Base-by-base conservation (phyloP, 2,329 filamentous ascomycete genomes). In the Biscogniauxia sp. region DNA sequence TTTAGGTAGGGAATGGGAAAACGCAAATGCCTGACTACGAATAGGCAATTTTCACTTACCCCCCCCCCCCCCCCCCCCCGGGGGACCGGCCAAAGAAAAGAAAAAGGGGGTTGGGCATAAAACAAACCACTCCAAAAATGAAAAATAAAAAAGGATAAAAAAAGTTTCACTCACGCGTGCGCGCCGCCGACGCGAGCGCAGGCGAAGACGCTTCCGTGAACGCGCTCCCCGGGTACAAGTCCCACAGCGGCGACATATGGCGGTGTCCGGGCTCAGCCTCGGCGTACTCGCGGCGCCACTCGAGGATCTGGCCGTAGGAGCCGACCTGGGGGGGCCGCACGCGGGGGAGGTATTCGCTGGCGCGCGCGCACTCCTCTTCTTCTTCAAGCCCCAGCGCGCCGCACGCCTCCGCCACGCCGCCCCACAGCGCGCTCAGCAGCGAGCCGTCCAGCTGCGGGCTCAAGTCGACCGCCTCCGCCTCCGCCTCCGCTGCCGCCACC, bases 401-500 rank as follows among this genome's bases (percentile, higher is more conserved):
- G 3, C 54, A 59, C 0, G 64, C 57, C 58, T 69, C 61, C 37
- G 68, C 58, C 15, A 69, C 52, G 17, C 53, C 66, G 3, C 54
- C 73, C 71, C 45, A 78, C 59, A 2, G 77, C 78, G 11, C 77
- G 75, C 11, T 73, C 51, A 82, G 60, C 11, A 82, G 57, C 32
- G 58, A 57, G 28, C 65, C 56, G 49, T 66, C 65, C 65, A 66
- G 64, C 6, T 54, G 26, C 19, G 56, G 53, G 54, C 56, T 61
- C 20, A 64, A 57, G 53, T 66, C 63, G 28, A 64, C 61, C 15
- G 49, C 26, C 19, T 64, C 63, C 13, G 57, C 50, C 0, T 23
- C 57, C 23, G 49, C 53, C 45, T 59, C 52, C 20, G 53, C 53
- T 2, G 19, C 26, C 6, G 63, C 61, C 15, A 66, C 59, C 1